These are phyloP conservation scores for Psidium guajava DNA, from an alignment of 345 rosid species.

Conservation along the genomic window DNA sequence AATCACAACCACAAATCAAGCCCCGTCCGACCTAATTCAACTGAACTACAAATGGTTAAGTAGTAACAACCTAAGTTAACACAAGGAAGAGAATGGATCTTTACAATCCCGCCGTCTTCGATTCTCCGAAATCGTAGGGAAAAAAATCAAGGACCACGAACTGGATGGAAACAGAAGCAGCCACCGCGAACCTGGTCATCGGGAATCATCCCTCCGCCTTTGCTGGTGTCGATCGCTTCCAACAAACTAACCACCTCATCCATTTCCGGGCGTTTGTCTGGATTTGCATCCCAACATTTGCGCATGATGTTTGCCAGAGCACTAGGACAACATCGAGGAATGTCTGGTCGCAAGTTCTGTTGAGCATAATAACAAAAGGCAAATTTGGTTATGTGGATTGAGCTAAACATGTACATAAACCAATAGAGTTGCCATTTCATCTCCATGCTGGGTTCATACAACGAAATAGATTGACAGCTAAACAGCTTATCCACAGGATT, in stretches of 20 bases:
- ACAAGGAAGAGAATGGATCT: not conserved
- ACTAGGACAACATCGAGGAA: conserved; percentile 39
- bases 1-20: not conserved
- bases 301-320: conserved; percentile 29
- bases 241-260: conserved; percentile 30
- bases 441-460: not conserved
- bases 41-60: not conserved
- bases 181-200: conserved; percentile 18
- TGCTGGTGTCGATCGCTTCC: conserved; percentile 33
- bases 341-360: conserved; percentile 33
- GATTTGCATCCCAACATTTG: conserved; percentile 35
- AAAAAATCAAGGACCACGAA: conserved; percentile 22
- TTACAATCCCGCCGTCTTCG: not conserved
- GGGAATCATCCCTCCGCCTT: conserved; percentile 48
- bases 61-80: not conserved
- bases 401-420: not conserved
- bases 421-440: not conserved
- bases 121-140: not conserved
- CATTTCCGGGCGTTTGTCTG: conserved; percentile 42
- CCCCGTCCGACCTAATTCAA: not conserved
- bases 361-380: not conserved
- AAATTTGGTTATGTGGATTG: not conserved
- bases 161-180: conserved; percentile 28
- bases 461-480: not conserved
- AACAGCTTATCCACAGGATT: not conserved